Percentiles rank a stretch among this genome's conserved stretches.
Evolutionary conservation across 1,284 basidiomycete genomes (phyloP).

Genomic region (Rhodotorula sp.): DNA sequence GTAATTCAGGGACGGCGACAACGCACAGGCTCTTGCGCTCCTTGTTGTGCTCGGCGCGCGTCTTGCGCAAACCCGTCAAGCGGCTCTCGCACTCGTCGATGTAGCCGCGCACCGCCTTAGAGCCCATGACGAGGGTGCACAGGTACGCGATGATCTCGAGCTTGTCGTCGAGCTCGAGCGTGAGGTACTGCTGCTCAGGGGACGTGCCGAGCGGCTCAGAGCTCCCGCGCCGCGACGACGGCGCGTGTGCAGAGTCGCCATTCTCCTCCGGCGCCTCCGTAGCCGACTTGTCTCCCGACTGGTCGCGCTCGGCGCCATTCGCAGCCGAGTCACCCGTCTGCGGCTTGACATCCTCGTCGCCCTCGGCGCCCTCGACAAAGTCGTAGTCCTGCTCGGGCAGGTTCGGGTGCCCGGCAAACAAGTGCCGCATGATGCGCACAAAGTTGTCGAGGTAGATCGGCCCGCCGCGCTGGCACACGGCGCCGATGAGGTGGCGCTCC

Average conservation of each 20-base stretch:
- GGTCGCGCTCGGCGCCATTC: neutral
- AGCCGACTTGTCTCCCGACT: too few relatives aligned
- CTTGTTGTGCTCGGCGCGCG: constrained; percentile 90
- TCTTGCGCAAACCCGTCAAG: constrained; percentile 88
- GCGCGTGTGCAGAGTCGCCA: constrained; percentile 1
- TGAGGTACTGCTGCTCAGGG: constrained; percentile 71
- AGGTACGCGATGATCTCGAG: constrained; percentile 83
- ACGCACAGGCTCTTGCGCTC: constrained; percentile 81
- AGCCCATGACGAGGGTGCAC: constrained; percentile 84
- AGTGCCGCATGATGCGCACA: constrained; percentile 32
- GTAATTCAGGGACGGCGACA: constrained; percentile 1
- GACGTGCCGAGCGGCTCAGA: constrained; percentile 28
- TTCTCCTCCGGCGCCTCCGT: constrained; percentile 10
- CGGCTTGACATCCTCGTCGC: neutral
- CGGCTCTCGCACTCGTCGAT: constrained; percentile 88
- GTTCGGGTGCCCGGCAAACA: constrained; percentile 29
- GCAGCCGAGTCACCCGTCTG: neutral
- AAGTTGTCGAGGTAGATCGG: constrained; percentile 28
- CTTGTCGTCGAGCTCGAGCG: constrained; percentile 73
- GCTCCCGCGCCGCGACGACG: neutral
- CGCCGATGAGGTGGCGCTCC: constrained; percentile 41
- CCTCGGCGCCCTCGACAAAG: neutral
- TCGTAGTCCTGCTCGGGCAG: constrained; percentile 9
- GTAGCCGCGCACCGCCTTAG: constrained; percentile 78
- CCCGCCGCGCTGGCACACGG: constrained; percentile 41